A percentile compares a stretch with the other conserved stretches of the same genome.
phyloP scores from a whole-genome alignment of 2,329 filamentous ascomycete genomes.

The Botryotinia convoluta region DNA sequence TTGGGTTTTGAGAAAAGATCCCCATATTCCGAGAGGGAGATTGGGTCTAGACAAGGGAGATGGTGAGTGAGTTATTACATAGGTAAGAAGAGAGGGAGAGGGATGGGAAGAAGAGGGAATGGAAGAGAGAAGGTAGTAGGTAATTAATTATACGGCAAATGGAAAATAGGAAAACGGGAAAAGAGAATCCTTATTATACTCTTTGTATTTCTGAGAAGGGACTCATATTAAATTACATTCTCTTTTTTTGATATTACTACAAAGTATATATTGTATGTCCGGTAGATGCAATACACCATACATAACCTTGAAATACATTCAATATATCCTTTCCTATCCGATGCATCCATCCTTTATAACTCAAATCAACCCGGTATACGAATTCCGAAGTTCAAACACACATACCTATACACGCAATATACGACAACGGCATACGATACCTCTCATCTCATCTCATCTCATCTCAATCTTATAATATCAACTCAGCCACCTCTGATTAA shows the following conservation, averaged over 20 bases:
- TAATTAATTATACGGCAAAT: background rate
- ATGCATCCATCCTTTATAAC: background rate
- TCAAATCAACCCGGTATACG: background rate
- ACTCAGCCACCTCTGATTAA: constrained; percentile 14
- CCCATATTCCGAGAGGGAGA: background rate
- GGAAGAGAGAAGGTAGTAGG: background rate
- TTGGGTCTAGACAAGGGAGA: constrained; percentile 3
- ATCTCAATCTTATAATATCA: constrained; percentile 1
- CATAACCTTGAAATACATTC: too few species aligned
- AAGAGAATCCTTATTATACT: background rate
- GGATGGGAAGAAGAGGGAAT: background rate
- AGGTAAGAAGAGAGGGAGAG: background rate
- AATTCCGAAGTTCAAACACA: background rate
- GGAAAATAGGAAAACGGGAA: background rate
- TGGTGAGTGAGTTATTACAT: background rate
- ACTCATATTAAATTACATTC: background rate
- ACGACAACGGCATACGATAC: background rate
- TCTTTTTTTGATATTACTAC: background rate
- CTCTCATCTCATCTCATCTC: constrained; percentile 5
- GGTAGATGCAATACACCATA: background rate
- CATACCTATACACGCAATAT: background rate
- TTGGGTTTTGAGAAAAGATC: background rate
- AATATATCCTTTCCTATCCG: background rate
- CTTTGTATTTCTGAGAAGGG: background rate
- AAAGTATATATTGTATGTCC: background rate